phyloP scores from a whole-genome alignment of 495 filamentous ascomycete species.

The Bombardia bombarda region DNA sequence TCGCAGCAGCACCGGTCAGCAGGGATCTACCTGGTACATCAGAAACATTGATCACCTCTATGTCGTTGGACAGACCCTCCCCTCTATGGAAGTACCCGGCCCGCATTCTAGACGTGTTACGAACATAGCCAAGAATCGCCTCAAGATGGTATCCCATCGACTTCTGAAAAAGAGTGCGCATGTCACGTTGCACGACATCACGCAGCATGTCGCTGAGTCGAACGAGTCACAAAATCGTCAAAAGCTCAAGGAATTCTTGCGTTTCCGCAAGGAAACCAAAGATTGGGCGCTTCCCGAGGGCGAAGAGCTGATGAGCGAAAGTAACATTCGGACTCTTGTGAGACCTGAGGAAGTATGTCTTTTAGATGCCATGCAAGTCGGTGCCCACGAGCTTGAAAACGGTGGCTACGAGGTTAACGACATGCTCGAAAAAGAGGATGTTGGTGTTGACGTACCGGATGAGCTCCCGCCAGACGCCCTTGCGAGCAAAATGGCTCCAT shows the following conservation, averaged over 20 bases:
- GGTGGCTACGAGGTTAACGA: constrained; percentile 64
- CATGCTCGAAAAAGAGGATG: constrained; percentile 53
- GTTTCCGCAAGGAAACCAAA: constrained; percentile 73
- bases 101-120: constrained; percentile 92
- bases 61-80: constrained; percentile 85
- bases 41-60: constrained; percentile 84
- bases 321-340: constrained; percentile 73
- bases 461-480: constrained; percentile 59
- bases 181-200: constrained; percentile 70
- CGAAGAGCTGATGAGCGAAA: constrained; percentile 67
- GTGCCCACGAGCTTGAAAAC: constrained; percentile 72
- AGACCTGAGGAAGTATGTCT: constrained; percentile 92
- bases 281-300: constrained; percentile 71
- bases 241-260: constrained; percentile 93
- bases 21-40: constrained; percentile 69
- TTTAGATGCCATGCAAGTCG: constrained; percentile 94
- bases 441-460: constrained; percentile 42
- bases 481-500: constrained; percentile 71
- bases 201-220: constrained; percentile 78
- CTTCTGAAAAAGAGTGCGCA: constrained; percentile 67
- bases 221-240: constrained; percentile 91
- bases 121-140: constrained; percentile 84
- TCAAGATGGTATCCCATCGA: constrained; percentile 91
- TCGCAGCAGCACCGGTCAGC: constrained; percentile 63
- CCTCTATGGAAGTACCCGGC: constrained; percentile 83